phyloP scores from a whole-genome alignment of 805 yeast genomes.

The Zygosaccharomyces bailii region DNA sequence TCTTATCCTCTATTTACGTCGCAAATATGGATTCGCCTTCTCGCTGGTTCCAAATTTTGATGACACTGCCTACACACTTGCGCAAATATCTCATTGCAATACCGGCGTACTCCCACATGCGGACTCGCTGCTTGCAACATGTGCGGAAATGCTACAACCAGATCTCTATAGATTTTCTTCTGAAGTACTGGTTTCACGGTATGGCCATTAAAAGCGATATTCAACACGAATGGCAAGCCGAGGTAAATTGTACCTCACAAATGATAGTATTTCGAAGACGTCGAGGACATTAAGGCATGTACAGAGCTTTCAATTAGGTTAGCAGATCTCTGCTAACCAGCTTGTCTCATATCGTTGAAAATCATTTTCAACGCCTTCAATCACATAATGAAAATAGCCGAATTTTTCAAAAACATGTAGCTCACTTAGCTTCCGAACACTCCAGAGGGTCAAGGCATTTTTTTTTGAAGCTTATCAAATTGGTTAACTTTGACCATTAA shows the following conservation, averaged over 20 bases:
- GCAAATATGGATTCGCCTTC: constrained; percentile 2
- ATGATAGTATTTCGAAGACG: not conserved
- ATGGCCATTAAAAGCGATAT: constrained; percentile 9
- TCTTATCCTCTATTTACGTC: constrained; percentile 14
- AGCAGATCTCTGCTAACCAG: not conserved
- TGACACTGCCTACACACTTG: not conserved
- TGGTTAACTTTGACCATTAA: not conserved
- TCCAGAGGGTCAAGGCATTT: too few species aligned
- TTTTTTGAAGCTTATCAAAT: too few species aligned
- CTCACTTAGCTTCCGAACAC: too few species aligned
- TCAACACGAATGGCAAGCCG: constrained; percentile 7
- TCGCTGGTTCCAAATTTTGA: constrained; percentile 20
- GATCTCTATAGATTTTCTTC: constrained; percentile 15
- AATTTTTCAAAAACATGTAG: not conserved
- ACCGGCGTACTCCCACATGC: constrained; percentile 20
- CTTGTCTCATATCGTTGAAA: not conserved
- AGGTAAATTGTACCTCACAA: constrained; percentile 2
- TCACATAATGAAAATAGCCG: not conserved
- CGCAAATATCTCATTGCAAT: constrained; percentile 15
- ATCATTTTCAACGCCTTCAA: constrained; percentile 4
- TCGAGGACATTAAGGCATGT: not conserved
- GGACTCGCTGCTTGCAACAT: constrained; percentile 12
- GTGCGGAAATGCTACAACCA: constrained; percentile 24
- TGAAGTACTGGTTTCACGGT: constrained; percentile 17
- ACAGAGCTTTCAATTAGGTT: too few species aligned